Conservation (phyloP, 83 land plant genomes). For the Larix sibirica region DNA sequence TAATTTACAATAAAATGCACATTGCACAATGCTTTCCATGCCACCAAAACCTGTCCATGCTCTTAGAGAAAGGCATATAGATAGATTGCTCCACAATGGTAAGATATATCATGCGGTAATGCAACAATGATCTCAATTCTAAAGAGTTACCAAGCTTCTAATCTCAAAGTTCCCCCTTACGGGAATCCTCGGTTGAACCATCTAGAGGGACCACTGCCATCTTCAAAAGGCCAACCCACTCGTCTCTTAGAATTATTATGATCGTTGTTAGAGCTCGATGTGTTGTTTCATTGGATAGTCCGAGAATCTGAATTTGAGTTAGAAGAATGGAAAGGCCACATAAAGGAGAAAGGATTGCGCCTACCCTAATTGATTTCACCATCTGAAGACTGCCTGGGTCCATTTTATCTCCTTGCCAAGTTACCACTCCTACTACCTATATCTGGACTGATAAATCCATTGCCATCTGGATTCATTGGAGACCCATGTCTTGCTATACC, state of each 20-base stretch:
- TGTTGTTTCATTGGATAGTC: conserved; percentile 23
- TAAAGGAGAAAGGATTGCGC: conserved; percentile 43
- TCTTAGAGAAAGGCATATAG: too few species aligned
- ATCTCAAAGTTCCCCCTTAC: background rate
- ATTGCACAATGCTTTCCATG: too few species aligned
- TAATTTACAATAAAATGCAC: too few species aligned
- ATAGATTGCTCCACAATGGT: background rate
- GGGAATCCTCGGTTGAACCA: background rate
- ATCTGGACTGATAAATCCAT: background rate
- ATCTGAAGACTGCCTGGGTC: too few species aligned
- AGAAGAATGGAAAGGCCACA: conserved; percentile 64
- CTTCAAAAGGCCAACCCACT: conserved; percentile 37
- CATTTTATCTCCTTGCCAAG: background rate
- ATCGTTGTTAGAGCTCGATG: conserved; percentile 27
- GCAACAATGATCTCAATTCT: background rate
- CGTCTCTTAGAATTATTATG: conserved; percentile 22
- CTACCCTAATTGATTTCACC: conserved; percentile 32
- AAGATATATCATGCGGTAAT: background rate
- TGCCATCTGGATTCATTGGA: background rate
- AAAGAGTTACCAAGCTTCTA: background rate
- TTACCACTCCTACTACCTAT: background rate
- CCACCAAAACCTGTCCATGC: too few species aligned
- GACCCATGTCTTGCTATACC: background rate
- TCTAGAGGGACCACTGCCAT: background rate
- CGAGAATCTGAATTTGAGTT: conserved; percentile 28